phyloP scores from a whole-genome alignment of 2,329 filamentous ascomycete genomes.

The Bisporella sp. region DNA sequence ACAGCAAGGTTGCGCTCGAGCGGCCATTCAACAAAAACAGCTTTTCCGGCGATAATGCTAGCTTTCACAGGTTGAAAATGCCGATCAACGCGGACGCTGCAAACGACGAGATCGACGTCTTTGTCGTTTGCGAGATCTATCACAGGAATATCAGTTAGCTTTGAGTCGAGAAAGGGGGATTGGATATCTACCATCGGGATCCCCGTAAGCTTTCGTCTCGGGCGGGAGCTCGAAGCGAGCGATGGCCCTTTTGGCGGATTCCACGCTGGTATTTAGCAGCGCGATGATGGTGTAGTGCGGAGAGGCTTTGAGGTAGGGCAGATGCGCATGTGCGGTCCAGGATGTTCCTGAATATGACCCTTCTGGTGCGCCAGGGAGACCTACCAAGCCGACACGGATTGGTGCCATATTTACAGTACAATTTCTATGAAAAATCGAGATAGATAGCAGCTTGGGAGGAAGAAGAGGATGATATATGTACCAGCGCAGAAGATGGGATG shows the following conservation, averaged over 20 bases:
- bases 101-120: conserved; percentile 48
- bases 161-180: not conserved
- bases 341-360: not conserved
- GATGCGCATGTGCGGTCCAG: conserved; percentile 32
- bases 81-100: conserved; percentile 45
- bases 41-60: conserved; percentile 44
- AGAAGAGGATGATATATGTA: too few species aligned
- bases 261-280: conserved; percentile 39
- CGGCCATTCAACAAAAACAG: conserved; percentile 52
- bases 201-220: conserved; percentile 36
- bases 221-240: conserved; percentile 30
- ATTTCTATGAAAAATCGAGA: too few species aligned
- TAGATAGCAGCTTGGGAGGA: too few species aligned
- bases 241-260: conserved; percentile 36
- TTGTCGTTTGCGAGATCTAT: conserved; percentile 37
- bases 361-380: not conserved
- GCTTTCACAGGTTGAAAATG: conserved; percentile 46
- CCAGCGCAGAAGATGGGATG: too few species aligned
- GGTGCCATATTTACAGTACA: not conserved
- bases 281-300: conserved; percentile 39
- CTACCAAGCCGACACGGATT: not conserved
- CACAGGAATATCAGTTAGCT: not conserved
- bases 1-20: conserved; percentile 37
- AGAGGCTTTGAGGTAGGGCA: conserved; percentile 22
- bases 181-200: conserved; percentile 23